Base-by-base conservation (phyloP, 768 basidiomycete genomes). In the Tulasnella sp. region DNA sequence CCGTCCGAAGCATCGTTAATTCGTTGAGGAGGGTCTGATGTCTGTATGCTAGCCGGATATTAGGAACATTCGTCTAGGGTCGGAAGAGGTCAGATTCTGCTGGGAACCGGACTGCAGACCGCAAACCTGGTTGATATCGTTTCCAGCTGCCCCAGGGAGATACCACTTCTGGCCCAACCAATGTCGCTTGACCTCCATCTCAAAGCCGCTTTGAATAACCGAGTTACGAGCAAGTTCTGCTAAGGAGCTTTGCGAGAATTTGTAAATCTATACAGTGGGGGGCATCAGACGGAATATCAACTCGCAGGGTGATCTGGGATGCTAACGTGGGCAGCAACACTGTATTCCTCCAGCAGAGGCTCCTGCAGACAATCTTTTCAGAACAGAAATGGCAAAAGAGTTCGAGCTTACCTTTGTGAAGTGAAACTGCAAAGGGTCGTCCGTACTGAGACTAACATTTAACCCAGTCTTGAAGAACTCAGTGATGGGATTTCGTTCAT, bases 191-290 rank as follows among this genome's bases (percentile, higher is more conserved):
- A 98, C 84, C 83, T 97, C 93, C 96, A 98, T 99, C 85, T 99
- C 98, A 83, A 98, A 99, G 0, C 98, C 98, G 82, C 94, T 95
- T 83, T 99, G 98, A 70, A 93, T 87, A 42, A 99, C 98, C 0
- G 95, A 97, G 85, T 99, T 99, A 61, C 98, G 91, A n/a, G 98
- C 98, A 15, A 99, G 89, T 84, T 99, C 98, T 16, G 96, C 98
- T 78, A 99, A 86, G 0, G 94, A 95, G 81, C 92, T 93, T 83
- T 95, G 97, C 0, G 97, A 94, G 74, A 99, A 85, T 85, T 98
- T 99, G 85, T 98, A 98, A 79, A 99, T 99, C 92, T 98, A 82
- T 67, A 79, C n/a, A 44, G 44, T 4, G 35, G 44, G 79, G 77
- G 42, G 39, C 15, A 23, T 32, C 2, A 48, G 32, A 26, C 26